Conservation (phyloP, 2,329 filamentous ascomycete genomes). For the Neopestalotiopsis sp. region DNA sequence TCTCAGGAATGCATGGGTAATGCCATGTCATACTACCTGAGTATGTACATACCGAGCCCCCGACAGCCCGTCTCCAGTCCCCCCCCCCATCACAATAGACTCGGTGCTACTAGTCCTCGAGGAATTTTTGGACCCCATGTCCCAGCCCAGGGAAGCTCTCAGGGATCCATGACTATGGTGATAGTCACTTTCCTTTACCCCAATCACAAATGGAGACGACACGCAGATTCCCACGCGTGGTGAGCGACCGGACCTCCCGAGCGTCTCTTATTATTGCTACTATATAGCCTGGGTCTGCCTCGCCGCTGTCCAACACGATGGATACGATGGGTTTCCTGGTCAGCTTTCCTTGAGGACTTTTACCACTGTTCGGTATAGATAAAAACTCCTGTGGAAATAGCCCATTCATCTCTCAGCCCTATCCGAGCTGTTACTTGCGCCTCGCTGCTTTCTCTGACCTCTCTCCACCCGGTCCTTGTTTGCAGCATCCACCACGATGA, state of each 20-base stretch:
- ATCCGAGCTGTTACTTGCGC: conserved; percentile 7
- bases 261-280: not conserved
- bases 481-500: conserved; percentile 30
- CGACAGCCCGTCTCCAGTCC: not conserved
- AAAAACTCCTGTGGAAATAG: not conserved
- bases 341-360: not conserved
- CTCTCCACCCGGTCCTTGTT: not conserved
- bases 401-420: not conserved
- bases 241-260: conserved; percentile 1
- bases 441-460: conserved; percentile 2
- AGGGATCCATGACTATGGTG: not conserved
- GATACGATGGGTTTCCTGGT: not conserved
- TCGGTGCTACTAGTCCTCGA: conserved; percentile 3
- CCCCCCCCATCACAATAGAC: not conserved
- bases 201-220: not conserved
- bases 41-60: too few relatives aligned
- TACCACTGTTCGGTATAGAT: not conserved
- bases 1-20: not conserved
- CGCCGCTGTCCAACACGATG: not conserved
- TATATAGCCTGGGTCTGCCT: conserved; percentile 6
- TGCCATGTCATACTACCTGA: too few relatives aligned
- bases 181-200: not conserved
- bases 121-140: not conserved
- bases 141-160: not conserved
- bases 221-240: not conserved